Percentiles rank a stretch among this genome's conserved stretches.
phyloP scores from a whole-genome alignment of 2,329 filamentous ascomycete species.

The Alternaria metachromatica region DNA sequence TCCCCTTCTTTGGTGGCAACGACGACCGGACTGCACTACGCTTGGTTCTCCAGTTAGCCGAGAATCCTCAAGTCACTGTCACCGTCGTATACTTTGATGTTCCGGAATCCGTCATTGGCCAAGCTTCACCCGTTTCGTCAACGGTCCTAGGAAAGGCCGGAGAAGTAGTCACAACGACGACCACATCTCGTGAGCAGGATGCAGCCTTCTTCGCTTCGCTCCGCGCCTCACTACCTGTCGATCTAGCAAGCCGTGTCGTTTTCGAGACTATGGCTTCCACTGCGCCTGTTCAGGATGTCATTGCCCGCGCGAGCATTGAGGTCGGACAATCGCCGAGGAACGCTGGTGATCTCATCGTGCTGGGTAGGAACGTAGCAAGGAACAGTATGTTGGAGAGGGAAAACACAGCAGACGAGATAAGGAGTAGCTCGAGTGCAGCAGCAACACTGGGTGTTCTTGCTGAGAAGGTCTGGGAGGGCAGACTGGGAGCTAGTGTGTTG shows the following conservation, averaged over 20 bases:
- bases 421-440: conserved; percentile 35
- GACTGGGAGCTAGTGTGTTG: conserved; percentile 70
- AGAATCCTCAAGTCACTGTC: conserved; percentile 78
- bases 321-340: conserved; percentile 68
- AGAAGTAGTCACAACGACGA: conserved; percentile 13
- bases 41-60: conserved; percentile 82
- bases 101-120: conserved; percentile 26
- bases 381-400: conserved; percentile 30
- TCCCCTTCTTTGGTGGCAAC: conserved; percentile 82
- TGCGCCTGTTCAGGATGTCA: conserved; percentile 51
- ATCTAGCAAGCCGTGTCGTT: conserved; percentile 62
- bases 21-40: conserved; percentile 83
- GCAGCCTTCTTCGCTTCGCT: conserved; percentile 64
- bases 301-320: conserved; percentile 64
- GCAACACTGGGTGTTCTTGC: conserved; percentile 66
- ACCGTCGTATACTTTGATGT: conserved; percentile 70
- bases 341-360: conserved; percentile 73
- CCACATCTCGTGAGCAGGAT: conserved; percentile 51
- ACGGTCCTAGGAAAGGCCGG: conserved; percentile 21
- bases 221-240: conserved; percentile 61
- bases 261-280: conserved; percentile 58
- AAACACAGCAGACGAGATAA: conserved; percentile 50
- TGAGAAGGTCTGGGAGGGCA: conserved; percentile 64
- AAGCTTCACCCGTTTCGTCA: conserved; percentile 6
- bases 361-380: conserved; percentile 60